Evolutionary conservation across 805 yeast species (phyloP).

Genomic region (Yarrowia yakushimensis): DNA sequence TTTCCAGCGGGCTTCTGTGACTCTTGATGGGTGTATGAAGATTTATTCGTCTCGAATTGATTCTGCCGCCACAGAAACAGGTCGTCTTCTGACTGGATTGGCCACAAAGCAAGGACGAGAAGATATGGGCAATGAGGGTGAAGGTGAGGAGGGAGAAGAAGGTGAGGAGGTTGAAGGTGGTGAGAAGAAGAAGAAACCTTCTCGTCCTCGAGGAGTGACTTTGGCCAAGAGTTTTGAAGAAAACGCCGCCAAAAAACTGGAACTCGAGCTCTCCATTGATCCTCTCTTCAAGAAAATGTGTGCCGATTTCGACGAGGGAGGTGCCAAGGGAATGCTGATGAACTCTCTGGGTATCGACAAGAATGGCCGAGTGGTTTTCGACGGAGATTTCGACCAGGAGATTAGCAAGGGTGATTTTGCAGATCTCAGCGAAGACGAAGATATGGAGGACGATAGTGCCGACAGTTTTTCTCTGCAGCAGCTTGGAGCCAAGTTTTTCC

Average conservation of each 20-base stretch:
- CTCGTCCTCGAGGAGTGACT: conserved; percentile 34
- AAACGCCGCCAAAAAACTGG: conserved; percentile 37
- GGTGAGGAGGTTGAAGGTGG: conserved; percentile 28
- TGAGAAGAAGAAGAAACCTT: conserved; percentile 30
- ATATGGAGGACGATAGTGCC: conserved; percentile 27
- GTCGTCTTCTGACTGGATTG: conserved; percentile 72
- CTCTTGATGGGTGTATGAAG: conserved; percentile 91
- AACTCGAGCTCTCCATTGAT: conserved; percentile 41
- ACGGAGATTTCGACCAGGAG: conserved; percentile 51
- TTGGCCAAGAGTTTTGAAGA: conserved; percentile 36
- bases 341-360: conserved; percentile 46
- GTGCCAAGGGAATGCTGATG: conserved; percentile 47
- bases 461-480: conserved; percentile 29
- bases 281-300: conserved; percentile 44
- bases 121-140: conserved; percentile 30
- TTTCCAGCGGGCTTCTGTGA: conserved; percentile 86
- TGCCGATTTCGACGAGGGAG: conserved; percentile 47
- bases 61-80: conserved; percentile 87
- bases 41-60: conserved; percentile 89
- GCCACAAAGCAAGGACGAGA: conserved; percentile 39
- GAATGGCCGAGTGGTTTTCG: conserved; percentile 61
- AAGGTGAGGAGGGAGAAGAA: conserved; percentile 29
- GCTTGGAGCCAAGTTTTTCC: conserved; percentile 31
- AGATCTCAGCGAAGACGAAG: conserved; percentile 36
- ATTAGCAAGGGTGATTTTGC: conserved; percentile 24